Percentiles rank a stretch among this genome's conserved stretches.
Conservation (phyloP, 108 stramenopile genomes). For the Nitzschia palea region DNA sequence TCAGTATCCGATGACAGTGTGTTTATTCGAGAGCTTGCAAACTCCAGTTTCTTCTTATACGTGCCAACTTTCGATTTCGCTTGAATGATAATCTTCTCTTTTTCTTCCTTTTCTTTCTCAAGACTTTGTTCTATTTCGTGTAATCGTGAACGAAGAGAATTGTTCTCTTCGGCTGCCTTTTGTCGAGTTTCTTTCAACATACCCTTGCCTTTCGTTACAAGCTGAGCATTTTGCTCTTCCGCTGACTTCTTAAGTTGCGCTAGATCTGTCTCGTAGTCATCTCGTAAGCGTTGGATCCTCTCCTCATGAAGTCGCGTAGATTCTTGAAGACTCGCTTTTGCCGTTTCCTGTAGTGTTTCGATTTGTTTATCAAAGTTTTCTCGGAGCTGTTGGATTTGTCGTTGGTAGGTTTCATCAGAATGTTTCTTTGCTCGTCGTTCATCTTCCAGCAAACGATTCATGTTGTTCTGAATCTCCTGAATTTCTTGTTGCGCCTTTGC, state of each 20-base stretch:
- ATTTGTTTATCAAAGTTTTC: conserved; percentile 23
- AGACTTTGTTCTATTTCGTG: conserved; percentile 40
- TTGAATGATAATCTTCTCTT: conserved; percentile 44
- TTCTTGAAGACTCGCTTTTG: conserved; percentile 30
- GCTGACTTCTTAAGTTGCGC: conserved; percentile 41
- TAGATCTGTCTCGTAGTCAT: conserved; percentile 40
- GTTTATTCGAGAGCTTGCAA: conserved; percentile 41
- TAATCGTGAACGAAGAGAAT: conserved; percentile 43
- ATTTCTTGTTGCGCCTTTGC: conserved; percentile 42
- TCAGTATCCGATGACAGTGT: conserved; percentile 46
- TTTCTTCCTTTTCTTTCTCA: conserved; percentile 35
- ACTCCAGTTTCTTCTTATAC: conserved; percentile 63
- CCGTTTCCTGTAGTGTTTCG: conserved; percentile 6
- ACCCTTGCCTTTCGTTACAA: conserved; percentile 46
- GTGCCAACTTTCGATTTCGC: conserved; percentile 53
- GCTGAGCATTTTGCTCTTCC: conserved; percentile 39
- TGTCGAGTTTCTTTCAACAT: conserved; percentile 60
- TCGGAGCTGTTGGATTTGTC: conserved; percentile 26
- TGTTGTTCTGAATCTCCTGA: conserved; percentile 38
- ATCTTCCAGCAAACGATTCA: conserved; percentile 57
- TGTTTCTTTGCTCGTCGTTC: conserved; percentile 35
- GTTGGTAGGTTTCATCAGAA: conserved; percentile 22
- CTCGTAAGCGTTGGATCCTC: conserved; percentile 34
- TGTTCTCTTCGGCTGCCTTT: conserved; percentile 49
- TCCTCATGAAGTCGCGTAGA: conserved; percentile 31